Evolutionary conservation across 2,329 filamentous ascomycete species (phyloP).

Genomic region (Aspergillus pseudoviridinutans): DNA sequence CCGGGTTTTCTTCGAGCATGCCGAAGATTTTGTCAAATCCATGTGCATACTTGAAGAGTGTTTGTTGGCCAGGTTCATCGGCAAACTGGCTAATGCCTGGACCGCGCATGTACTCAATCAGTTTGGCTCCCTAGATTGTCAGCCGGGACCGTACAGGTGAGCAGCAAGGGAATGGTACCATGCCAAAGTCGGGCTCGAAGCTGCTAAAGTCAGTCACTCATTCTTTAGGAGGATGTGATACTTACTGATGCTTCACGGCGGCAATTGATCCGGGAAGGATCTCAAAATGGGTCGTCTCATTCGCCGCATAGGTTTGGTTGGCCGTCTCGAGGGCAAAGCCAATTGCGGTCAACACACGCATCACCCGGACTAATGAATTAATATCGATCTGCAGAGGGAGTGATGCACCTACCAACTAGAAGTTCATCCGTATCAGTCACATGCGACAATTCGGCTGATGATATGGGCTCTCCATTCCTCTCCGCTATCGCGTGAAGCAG

Average conservation of each 20-base stretch:
- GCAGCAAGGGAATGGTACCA: conserved; percentile 1
- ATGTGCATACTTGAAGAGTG: conserved; percentile 13
- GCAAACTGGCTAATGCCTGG: conserved; percentile 8
- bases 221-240: neutral
- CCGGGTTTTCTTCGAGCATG: conserved; percentile 12
- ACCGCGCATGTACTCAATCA: conserved; percentile 17
- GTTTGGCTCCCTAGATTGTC: neutral
- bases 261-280: conserved; percentile 14
- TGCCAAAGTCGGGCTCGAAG: conserved; percentile 8
- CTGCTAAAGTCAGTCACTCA: neutral
- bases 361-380: conserved; percentile 10
- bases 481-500: conserved; percentile 7
- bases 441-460: conserved; percentile 7
- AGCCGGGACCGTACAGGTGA: neutral
- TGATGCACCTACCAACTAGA: conserved; percentile 5
- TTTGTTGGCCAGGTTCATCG: conserved; percentile 5
- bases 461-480: conserved; percentile 2
- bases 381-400: neutral
- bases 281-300: conserved; percentile 13
- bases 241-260: conserved; percentile 16
- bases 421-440: conserved; percentile 8
- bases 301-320: conserved; percentile 15
- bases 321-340: conserved; percentile 13
- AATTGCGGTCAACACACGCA: conserved; percentile 16
- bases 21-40: conserved; percentile 15